These are phyloP conservation scores for Incumbomyces lentus DNA, from an alignment of 2,329 filamentous ascomycete genomes.

Conservation along the genomic window DNA sequence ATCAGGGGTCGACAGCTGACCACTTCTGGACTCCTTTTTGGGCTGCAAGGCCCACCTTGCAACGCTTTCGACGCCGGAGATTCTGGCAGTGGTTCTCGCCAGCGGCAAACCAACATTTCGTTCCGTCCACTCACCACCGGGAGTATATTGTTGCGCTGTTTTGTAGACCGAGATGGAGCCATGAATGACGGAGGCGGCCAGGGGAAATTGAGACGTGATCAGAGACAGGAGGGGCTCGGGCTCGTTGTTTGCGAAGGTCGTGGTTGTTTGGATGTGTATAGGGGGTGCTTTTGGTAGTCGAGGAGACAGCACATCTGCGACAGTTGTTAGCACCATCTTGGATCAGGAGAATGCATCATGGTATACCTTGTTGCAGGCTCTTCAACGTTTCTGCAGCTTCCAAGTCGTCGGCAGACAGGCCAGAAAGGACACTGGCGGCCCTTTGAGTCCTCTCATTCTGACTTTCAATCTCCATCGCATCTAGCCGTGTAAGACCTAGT, in stretches of 20 bases:
- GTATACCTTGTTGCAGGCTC: slow-evolving; percentile 59
- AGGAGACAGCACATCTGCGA: slow-evolving; percentile 19
- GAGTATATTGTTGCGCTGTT: slow-evolving; percentile 80
- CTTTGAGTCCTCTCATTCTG: slow-evolving; percentile 32
- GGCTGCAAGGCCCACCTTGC: slow-evolving; percentile 67
- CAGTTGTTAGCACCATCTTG: slow-evolving; percentile 10
- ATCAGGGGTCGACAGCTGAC: slow-evolving; percentile 10
- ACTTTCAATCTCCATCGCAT: slow-evolving; percentile 31
- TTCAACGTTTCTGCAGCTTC: slow-evolving; percentile 65
- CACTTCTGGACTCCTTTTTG: slow-evolving; percentile 22
- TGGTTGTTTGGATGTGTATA: slow-evolving; percentile 28
- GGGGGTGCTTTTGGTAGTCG: slow-evolving; percentile 50
- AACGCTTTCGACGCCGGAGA: slow-evolving; percentile 78
- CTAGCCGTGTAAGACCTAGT: slow-evolving; percentile 11
- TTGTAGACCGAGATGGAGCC: slow-evolving; percentile 77
- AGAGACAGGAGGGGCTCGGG: slow-evolving; percentile 76
- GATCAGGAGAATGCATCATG: background rate
- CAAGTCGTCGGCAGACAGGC: slow-evolving; percentile 34
- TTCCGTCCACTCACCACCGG: slow-evolving; percentile 82
- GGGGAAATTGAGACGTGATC: slow-evolving; percentile 76
- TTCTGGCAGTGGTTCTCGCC: slow-evolving; percentile 72
- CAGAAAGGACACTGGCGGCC: slow-evolving; percentile 37
- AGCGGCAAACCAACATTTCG: slow-evolving; percentile 72
- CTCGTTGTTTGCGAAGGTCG: slow-evolving; percentile 36
- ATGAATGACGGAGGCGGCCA: slow-evolving; percentile 75